A percentile compares a stretch with the other conserved stretches of the same genome.
phyloP scores from a whole-genome alignment of 2,329 filamentous ascomycete species.

The Talaromyces sp. region DNA sequence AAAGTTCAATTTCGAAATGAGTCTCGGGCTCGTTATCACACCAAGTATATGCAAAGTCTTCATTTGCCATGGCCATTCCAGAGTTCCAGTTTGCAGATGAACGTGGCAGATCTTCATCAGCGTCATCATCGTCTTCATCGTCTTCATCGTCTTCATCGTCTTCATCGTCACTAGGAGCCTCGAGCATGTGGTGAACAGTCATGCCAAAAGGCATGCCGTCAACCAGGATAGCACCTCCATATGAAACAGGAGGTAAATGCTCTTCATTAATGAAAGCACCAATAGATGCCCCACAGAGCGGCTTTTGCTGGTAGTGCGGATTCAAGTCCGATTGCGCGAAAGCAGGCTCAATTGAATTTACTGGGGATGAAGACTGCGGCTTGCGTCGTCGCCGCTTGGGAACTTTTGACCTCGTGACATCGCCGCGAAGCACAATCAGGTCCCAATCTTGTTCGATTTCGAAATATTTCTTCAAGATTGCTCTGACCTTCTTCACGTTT shows the following conservation, averaged over 20 bases:
- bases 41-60: slow-evolving; percentile 33
- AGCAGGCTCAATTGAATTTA: slow-evolving; percentile 20
- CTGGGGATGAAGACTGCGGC: slow-evolving; percentile 27
- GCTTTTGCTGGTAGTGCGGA: slow-evolving; percentile 70
- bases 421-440: slow-evolving; percentile 57
- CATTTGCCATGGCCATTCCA: slow-evolving; percentile 16
- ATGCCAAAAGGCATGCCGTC: slow-evolving; percentile 84
- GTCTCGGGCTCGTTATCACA: slow-evolving; percentile 35
- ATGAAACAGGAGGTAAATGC: slow-evolving; percentile 84
- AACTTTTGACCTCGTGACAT: slow-evolving; percentile 52
- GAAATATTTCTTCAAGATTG: slow-evolving; percentile 54
- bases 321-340: slow-evolving; percentile 47
- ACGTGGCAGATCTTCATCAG: slow-evolving; percentile 31
- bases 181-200: slow-evolving; percentile 96
- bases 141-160: slow-evolving; percentile 46
- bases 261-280: slow-evolving; percentile 81
- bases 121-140: slow-evolving; percentile 30
- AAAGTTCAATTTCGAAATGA: slow-evolving; percentile 47
- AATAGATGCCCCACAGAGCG: slow-evolving; percentile 83
- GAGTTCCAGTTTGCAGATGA: slow-evolving; percentile 41
- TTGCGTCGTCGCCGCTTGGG: slow-evolving; percentile 36
- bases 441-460: slow-evolving; percentile 54
- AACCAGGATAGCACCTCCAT: slow-evolving; percentile 80
- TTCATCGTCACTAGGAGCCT: slow-evolving; percentile 56
- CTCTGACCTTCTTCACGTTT: slow-evolving; percentile 55